Base-by-base conservation (phyloP, 2,329 filamentous ascomycete genomes). In the Hymenoscyphus fructigenus region DNA sequence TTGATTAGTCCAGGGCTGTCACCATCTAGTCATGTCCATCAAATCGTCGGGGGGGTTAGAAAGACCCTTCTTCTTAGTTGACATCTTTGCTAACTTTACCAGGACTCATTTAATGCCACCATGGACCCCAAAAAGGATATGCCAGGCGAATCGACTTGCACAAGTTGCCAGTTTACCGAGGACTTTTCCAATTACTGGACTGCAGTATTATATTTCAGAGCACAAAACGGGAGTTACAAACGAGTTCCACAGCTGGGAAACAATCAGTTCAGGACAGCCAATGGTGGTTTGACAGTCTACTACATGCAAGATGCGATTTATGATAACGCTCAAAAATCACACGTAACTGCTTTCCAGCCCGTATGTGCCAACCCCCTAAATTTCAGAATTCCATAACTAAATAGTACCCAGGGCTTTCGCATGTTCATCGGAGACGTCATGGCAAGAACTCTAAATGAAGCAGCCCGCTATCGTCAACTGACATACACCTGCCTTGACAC, bases 371-470 rank as follows among this genome's bases (percentile, higher is more conserved):
- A 5, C 1, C 9, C 2, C 20, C 1, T 20, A 26, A 23, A 12
- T 12, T 23, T 7, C n/a, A 1, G 34, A 3, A 14, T 38, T 5
- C 10, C 12, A 36, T 23, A 23, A n/a, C 17, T 36, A 10, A 34
- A 2, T 10, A 5, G 2, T 12, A 34, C 26, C 5, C 32, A 78
- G 67, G 80, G 80, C 1, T 82, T 81, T 72, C 76, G 79, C 28
- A 81, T 81, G 79, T 75, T 81, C 57, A 74, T 81, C 58, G 80
- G 79, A 36, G 75, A 80, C 57, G 72, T 75, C n/a, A 50, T 50
- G 44, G 44, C 15, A 66, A 73, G 26, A 78, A 71, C 41, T 72
- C 74, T 57, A 73, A 71, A 9, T 61, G 79, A 44, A 38, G 44
- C n/a, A 26, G 44, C 74, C 55, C 75, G 75, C 36, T 80, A 77